Evolutionary conservation across 2,329 filamentous ascomycete species (phyloP).

Genomic region (Leptographium radiaticola): DNA sequence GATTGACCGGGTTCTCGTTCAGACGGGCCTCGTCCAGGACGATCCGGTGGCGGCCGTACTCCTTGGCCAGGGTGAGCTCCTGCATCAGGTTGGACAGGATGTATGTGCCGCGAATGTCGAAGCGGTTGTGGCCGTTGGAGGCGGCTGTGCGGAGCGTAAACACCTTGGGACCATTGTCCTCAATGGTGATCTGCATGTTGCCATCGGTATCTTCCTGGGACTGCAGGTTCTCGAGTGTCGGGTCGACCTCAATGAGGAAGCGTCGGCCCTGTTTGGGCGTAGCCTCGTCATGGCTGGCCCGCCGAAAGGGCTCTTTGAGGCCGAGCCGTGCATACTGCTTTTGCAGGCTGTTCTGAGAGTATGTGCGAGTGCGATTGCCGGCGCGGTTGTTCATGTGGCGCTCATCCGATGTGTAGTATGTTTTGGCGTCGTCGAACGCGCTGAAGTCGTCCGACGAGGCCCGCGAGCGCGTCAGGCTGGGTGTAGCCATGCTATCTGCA

Average conservation of each 20-base stretch:
- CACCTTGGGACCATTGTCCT: slow-evolving; percentile 87
- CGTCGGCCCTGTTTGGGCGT: slow-evolving; percentile 51
- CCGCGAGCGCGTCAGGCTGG: slow-evolving; percentile 7
- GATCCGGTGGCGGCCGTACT: slow-evolving; percentile 79
- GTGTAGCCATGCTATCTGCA: background rate
- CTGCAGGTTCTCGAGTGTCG: slow-evolving; percentile 65
- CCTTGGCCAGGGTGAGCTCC: slow-evolving; percentile 83
- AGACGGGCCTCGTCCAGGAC: slow-evolving; percentile 82
- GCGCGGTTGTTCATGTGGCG: slow-evolving; percentile 33
- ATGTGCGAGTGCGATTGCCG: slow-evolving; percentile 40
- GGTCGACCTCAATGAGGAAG: slow-evolving; percentile 78
- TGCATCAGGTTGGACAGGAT: slow-evolving; percentile 95
- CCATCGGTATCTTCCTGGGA: slow-evolving; percentile 83
- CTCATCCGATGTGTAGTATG: slow-evolving; percentile 44
- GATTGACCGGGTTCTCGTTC: slow-evolving; percentile 88
- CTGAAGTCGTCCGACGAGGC: slow-evolving; percentile 32
- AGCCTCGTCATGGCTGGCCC: slow-evolving; percentile 59
- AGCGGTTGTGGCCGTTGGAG: slow-evolving; percentile 74
- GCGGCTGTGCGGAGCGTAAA: slow-evolving; percentile 71
- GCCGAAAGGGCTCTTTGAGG: slow-evolving; percentile 39
- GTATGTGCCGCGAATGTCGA: slow-evolving; percentile 90
- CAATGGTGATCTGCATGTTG: slow-evolving; percentile 96
- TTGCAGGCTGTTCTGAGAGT: slow-evolving; percentile 43
- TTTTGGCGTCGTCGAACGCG: slow-evolving; percentile 44
- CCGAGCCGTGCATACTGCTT: slow-evolving; percentile 40